Evolutionary conservation across 805 yeast species (phyloP), one percentile per base, ranked within the genome.

Genomic region (Yarrowia sp.): DNA sequence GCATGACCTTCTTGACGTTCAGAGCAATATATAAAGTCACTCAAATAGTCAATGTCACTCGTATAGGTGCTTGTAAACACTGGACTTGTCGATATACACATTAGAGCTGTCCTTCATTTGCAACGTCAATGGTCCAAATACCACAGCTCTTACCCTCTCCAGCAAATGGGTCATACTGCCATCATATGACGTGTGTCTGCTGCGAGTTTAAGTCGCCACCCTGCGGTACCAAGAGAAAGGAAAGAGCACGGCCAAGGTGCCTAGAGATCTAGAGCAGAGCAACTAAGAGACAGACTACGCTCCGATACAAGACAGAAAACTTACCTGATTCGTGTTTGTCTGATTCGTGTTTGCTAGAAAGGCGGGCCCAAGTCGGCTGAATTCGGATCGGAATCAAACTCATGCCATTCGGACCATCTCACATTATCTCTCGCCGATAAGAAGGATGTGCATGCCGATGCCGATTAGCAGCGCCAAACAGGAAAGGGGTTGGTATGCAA

Each of bases 371-470:
- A 7, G 4, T 12, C 44, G 44, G 29, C 29, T 22, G 47, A 16
- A 42, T 25, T n/a, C 47, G 47, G 31, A 42, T 4, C 44, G 3
- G 18, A 2, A 27, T 25, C 33, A 42, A 42, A 13, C 51, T 44
- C 51, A 8, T 18, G 16, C 24, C 24, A 6, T 29, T 19, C 35
- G 24, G 25, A 29, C 35, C 32, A 2, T 24, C 22, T 8, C 51
- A 29, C 51, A 44, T 44, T 29, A 44, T 44, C 51, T 44, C 51
- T 29, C 25, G 35, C 51, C 51, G 35, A 44, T 44, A 44, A 44
- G 51, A 14, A 18, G 6, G 35, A 44, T 27, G 51, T 44, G 51
- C 51, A 44, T 44, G 51, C 13, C 35, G 18, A 44, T 44, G 51
- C 13, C 35, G 18, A 29, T 44, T 44, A 16, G 33, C 16, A 16